Percentiles rank a stretch among this genome's conserved stretches.
Conservation (phyloP, 805 yeast genomes). For the Kluyveromyces nonfermentans region DNA sequence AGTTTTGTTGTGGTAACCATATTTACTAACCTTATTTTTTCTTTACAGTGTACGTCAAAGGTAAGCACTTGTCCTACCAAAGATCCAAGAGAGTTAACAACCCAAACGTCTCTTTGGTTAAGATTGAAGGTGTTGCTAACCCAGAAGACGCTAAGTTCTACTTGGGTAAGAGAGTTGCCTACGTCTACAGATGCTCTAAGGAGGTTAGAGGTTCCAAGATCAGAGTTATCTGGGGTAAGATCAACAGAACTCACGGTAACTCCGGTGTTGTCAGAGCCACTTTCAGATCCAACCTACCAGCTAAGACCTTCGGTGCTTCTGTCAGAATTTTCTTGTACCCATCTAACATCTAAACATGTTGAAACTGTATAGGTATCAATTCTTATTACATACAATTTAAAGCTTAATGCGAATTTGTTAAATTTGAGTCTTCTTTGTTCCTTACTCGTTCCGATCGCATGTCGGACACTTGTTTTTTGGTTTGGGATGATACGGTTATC, state of each 20-base stretch:
- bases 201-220: conserved; percentile 98
- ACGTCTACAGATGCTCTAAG: conserved; percentile 97
- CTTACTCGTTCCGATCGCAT: no score
- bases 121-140: conserved; percentile 90
- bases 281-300: conserved; percentile 98
- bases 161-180: conserved; percentile 99
- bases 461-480: no score
- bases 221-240: conserved; percentile 99
- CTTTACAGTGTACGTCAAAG: conserved; percentile 91
- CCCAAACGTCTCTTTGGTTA: conserved; percentile 95
- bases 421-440: background rate
- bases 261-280: conserved; percentile 97
- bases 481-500: background rate
- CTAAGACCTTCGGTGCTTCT: conserved; percentile 99
- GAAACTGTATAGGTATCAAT: conserved; percentile 16
- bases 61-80: conserved; percentile 99
- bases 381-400: conserved; percentile 6
- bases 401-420: conserved; percentile 5
- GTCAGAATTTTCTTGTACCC: conserved; percentile 99
- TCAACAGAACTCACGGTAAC: conserved; percentile 98
- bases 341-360: conserved; percentile 80
- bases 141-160: conserved; percentile 96
- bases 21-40: background rate
- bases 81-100: conserved; percentile 97
- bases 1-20: background rate